phyloP scores from a whole-genome alignment of 257 asterid genomes.

The Solanum corneliomulleri region DNA sequence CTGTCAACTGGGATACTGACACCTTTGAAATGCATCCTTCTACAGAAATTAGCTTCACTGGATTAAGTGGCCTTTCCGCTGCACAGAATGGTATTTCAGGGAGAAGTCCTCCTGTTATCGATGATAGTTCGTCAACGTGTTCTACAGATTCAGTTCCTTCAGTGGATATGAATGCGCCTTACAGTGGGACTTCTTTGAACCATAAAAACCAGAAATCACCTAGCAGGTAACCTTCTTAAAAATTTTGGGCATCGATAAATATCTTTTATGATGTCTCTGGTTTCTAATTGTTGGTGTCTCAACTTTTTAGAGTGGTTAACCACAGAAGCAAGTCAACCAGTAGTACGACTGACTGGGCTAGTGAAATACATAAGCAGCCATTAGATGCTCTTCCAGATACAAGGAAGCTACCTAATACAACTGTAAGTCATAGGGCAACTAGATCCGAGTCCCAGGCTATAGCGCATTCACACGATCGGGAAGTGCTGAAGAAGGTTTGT shows the following conservation, averaged over 20 bases:
- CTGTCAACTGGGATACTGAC: constrained; percentile 49
- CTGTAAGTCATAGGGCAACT: constrained; percentile 18
- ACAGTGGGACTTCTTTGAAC: constrained; percentile 15
- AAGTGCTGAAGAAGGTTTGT: constrained; percentile 31
- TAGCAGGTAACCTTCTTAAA: constrained; percentile 13
- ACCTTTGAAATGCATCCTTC: constrained; percentile 50
- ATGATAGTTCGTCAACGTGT: constrained; percentile 81
- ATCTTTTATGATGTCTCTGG: neutral
- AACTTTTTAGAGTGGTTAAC: constrained; percentile 35
- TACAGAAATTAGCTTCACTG: constrained; percentile 34
- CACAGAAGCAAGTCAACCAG: constrained; percentile 32
- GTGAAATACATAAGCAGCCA: constrained; percentile 33
- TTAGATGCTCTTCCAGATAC: constrained; percentile 29
- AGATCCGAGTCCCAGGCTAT: constrained; percentile 22
- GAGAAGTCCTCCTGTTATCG: constrained; percentile 38
- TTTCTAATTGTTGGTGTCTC: neutral
- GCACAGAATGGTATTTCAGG: constrained; percentile 49
- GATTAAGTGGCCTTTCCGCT: constrained; percentile 30
- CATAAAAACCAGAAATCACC: constrained; percentile 45
- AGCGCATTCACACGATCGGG: constrained; percentile 11
- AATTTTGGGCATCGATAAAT: constrained; percentile 4
- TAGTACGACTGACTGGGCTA: constrained; percentile 30
- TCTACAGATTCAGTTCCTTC: constrained; percentile 80
- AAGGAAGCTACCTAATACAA: constrained; percentile 16
- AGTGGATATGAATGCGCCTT: constrained; percentile 25